Evolutionary conservation across 495 filamentous ascomycete species (phyloP).

Genomic region (Aspergillus leporis): DNA sequence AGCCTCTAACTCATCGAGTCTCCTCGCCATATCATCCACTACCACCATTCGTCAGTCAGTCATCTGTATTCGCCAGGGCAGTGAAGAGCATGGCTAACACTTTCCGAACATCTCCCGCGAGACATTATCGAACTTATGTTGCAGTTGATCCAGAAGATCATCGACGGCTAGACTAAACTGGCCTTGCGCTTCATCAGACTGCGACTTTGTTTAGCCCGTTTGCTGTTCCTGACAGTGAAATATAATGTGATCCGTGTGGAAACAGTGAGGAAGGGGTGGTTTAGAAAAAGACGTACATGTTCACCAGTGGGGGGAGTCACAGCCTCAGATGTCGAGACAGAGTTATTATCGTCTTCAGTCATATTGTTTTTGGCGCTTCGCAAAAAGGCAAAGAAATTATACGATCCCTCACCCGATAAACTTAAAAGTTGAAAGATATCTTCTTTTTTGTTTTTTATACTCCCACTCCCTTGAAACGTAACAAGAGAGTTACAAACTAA

Average conservation of each 20-base stretch:
- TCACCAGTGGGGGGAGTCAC: constrained; percentile 6
- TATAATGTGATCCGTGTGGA: too few relatives aligned
- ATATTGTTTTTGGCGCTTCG: neutral
- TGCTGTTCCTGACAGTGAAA: too few relatives aligned
- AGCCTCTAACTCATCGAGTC: constrained; percentile 84
- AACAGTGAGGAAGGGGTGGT: neutral
- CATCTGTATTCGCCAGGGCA: neutral
- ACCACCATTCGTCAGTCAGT: neutral
- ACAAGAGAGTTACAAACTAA: neutral
- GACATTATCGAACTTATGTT: constrained; percentile 78
- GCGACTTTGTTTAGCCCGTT: neutral
- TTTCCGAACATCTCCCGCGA: constrained; percentile 86
- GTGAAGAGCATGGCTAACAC: constrained; percentile 55
- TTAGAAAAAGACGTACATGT: neutral
- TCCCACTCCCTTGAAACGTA: too few relatives aligned
- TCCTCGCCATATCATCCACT: constrained; percentile 96
- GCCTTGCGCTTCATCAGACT: constrained; percentile 48
- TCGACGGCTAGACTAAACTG: constrained; percentile 75
- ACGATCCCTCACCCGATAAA: neutral
- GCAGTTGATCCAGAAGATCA: constrained; percentile 78
- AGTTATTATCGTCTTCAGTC: constrained; percentile 1
- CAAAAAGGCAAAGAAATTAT: neutral
- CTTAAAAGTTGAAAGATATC: neutral
- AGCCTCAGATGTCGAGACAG: neutral
- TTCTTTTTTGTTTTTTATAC: neutral